These are phyloP conservation scores for Ustilago sp. DNA, from an alignment of 1,284 basidiomycete species.

Conservation along the genomic window DNA sequence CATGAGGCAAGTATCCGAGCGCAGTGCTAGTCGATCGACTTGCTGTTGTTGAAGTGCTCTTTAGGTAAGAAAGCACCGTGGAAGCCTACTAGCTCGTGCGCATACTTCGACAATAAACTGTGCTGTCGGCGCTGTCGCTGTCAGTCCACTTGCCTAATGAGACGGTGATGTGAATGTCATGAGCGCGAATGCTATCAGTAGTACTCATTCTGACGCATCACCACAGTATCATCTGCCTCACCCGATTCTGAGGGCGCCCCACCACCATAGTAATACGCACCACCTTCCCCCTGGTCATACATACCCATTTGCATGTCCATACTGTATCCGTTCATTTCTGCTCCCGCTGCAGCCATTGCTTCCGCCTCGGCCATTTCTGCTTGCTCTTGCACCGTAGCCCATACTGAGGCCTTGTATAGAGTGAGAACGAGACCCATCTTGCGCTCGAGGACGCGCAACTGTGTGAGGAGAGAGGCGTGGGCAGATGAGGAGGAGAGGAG, in stretches of 20 bases:
- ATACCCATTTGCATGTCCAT: conserved; percentile 27
- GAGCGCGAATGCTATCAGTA: conserved; percentile 17
- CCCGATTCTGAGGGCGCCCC: conserved; percentile 12
- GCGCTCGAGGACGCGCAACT: conserved; percentile 84
- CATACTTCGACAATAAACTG: neutral
- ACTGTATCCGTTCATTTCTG: conserved; percentile 21
- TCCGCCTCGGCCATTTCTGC: conserved; percentile 73
- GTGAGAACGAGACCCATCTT: conserved; percentile 84
- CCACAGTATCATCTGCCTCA: conserved; percentile 43
- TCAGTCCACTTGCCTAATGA: neutral
- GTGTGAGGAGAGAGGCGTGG: conserved; percentile 81
- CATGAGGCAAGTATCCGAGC: neutral
- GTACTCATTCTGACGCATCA: conserved; percentile 40
- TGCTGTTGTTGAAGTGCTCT: neutral
- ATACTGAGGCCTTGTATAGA: conserved; percentile 93
- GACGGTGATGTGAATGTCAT: neutral
- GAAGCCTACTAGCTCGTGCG: neutral
- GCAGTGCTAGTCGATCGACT: neutral
- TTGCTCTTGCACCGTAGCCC: conserved; percentile 91
- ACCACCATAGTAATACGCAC: conserved; percentile 18
- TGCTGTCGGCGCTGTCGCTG: neutral
- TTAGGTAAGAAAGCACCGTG: neutral
- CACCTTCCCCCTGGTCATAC: conserved; percentile 13
- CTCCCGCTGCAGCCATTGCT: conserved; percentile 43
- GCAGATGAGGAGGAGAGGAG: conserved; percentile 73